A percentile compares a stretch with the other conserved stretches of the same genome.
Conservation (phyloP, 169 alveolate genomes). For the Cryptosporidium bovis region DNA sequence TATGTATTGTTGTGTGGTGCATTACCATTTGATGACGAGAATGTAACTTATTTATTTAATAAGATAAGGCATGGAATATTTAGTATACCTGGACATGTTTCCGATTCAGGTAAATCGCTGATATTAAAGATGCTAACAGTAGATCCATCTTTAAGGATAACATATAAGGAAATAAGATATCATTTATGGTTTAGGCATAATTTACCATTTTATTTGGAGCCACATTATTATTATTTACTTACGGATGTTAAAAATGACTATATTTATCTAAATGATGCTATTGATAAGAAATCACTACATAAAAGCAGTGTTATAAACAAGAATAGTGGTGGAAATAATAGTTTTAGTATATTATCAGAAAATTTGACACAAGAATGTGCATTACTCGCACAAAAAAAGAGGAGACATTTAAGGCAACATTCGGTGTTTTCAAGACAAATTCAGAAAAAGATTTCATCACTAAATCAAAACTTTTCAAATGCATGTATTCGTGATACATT, state of each 20-base stretch:
- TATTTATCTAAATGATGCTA: not conserved
- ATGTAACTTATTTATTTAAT: constrained; percentile 86
- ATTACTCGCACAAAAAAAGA: constrained; percentile 65
- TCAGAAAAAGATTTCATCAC: constrained; percentile 14
- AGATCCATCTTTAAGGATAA: constrained; percentile 81
- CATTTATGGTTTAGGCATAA: constrained; percentile 73
- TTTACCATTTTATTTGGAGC: constrained; percentile 73
- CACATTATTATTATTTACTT: constrained; percentile 58
- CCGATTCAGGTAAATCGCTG: constrained; percentile 87
- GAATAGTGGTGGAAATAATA: not conserved
- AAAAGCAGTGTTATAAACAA: not conserved
- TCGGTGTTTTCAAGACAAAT: constrained; percentile 68
- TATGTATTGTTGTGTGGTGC: constrained; percentile 96
- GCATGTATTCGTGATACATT: constrained; percentile 22
- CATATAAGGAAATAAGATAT: constrained; percentile 78
- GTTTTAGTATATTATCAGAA: constrained; percentile 4
- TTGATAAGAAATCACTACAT: not conserved
- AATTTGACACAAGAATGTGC: constrained; percentile 43
- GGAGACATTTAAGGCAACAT: constrained; percentile 41
- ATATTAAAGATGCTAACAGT: constrained; percentile 83
- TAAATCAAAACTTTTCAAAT: constrained; percentile 34
- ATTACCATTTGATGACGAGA: constrained; percentile 95
- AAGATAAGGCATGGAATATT: constrained; percentile 90
- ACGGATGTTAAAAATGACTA: not conserved
- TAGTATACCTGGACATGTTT: constrained; percentile 88